These are phyloP conservation scores for Tillandsia fasciculata DNA, from an alignment of 176 grass and related monocot genomes.

Conservation along the genomic window DNA sequence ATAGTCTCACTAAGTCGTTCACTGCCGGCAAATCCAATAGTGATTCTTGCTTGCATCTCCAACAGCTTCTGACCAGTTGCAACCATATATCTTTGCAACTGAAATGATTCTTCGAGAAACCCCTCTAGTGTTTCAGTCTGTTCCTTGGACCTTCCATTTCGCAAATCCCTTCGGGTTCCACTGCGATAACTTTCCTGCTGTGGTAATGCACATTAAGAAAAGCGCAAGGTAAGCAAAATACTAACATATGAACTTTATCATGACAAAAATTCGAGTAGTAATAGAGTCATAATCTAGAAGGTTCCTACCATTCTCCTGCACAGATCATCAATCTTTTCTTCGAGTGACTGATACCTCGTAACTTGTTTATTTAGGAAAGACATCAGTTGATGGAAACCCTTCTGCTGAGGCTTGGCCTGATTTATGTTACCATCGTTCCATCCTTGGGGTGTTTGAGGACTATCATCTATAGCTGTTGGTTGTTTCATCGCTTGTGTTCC, in stretches of 20 bases:
- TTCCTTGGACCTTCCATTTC: conserved; percentile 19
- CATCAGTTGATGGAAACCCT: conserved; percentile 37
- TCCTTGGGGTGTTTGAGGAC: too few relatives aligned
- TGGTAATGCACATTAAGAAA: background rate
- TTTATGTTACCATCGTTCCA: background rate
- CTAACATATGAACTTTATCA: background rate
- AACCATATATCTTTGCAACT: conserved; percentile 68
- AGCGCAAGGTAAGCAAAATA: background rate
- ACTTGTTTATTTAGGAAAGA: conserved; percentile 60
- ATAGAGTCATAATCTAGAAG: background rate
- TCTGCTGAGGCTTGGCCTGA: conserved; percentile 23
- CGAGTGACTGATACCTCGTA: conserved; percentile 70
- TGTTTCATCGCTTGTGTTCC: conserved; percentile 3
- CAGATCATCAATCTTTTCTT: conserved; percentile 69
- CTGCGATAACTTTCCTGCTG: conserved; percentile 50
- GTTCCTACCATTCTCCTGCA: conserved; percentile 53
- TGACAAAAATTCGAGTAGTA: background rate
- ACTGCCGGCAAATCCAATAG: conserved; percentile 16
- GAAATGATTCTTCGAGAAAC: conserved; percentile 80
- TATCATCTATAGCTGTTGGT: conserved; percentile 15
- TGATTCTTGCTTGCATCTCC: conserved; percentile 57
- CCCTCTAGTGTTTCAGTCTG: conserved; percentile 24
- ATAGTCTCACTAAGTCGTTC: conserved; percentile 1
- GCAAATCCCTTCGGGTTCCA: conserved; percentile 8
- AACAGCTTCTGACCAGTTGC: conserved; percentile 76